Evolutionary conservation across 148 eudicot species (phyloP).

Genomic region (Fagopyrum homotropicum): DNA sequence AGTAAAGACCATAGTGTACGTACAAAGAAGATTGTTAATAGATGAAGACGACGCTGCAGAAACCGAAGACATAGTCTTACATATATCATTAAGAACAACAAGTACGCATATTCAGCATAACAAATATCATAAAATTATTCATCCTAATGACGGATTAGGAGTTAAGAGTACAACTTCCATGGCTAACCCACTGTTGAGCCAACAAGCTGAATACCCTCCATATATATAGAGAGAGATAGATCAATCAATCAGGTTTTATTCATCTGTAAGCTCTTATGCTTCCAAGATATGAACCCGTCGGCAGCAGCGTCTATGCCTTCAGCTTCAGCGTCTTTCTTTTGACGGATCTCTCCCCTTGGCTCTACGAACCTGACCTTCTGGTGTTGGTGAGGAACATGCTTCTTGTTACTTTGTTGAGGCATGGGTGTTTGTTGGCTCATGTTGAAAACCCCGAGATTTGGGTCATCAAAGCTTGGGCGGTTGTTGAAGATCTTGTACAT

Average conservation of each 20-base stretch:
- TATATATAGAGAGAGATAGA: too few relatives aligned
- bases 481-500: conserved; percentile 14
- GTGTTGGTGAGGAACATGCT: background rate
- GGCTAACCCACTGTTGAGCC: too few relatives aligned
- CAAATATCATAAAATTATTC: background rate
- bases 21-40: too few relatives aligned
- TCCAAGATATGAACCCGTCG: conserved; percentile 39
- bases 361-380: conserved; percentile 33
- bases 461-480: background rate
- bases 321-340: background rate
- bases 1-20: too few relatives aligned
- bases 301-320: conserved; percentile 36
- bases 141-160: background rate
- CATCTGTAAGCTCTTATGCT: conserved; percentile 20
- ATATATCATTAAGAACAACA: background rate
- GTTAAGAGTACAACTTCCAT: too few relatives aligned
- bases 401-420: background rate
- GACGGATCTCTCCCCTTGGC: background rate
- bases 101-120: background rate
- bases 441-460: background rate
- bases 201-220: too few relatives aligned
- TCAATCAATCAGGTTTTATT: background rate
- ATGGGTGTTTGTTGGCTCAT: background rate
- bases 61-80: background rate
- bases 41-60: background rate